Percentiles rank a stretch among this genome's conserved stretches.
phyloP scores from a whole-genome alignment of 768 basidiomycete species.

The Lactarius hatsudake region DNA sequence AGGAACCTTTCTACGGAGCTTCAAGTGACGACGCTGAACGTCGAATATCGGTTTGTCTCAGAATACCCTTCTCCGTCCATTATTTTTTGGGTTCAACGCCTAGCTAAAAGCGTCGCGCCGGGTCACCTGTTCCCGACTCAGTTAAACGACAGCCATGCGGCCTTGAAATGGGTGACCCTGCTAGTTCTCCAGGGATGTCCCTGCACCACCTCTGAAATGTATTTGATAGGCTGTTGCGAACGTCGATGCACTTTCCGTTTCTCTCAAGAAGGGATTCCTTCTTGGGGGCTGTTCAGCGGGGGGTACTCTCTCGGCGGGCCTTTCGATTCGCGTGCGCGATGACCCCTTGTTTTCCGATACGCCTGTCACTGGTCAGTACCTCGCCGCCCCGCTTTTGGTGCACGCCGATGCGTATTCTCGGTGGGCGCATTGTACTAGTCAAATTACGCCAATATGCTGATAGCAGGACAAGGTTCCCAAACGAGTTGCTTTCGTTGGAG shows the following conservation, averaged over 20 bases:
- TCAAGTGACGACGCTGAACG: slow-evolving; percentile 21
- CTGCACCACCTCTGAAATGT: too few relatives aligned
- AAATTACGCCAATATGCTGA: not conserved
- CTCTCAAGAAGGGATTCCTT: slow-evolving; percentile 30
- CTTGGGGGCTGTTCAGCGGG: slow-evolving; percentile 32
- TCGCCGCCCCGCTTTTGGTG: slow-evolving; percentile 28
- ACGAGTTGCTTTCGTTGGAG: slow-evolving; percentile 11
- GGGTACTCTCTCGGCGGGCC: slow-evolving; percentile 28
- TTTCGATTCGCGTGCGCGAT: slow-evolving; percentile 29
- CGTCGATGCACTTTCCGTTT: slow-evolving; percentile 17
- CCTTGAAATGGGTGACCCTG: slow-evolving; percentile 30
- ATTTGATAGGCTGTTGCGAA: slow-evolving; percentile 18
- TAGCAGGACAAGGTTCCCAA: not conserved
- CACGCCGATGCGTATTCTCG: slow-evolving; percentile 29
- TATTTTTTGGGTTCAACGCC: not conserved
- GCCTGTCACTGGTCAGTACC: slow-evolving; percentile 31
- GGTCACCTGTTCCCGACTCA: slow-evolving; percentile 28
- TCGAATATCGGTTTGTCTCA: slow-evolving; percentile 20
- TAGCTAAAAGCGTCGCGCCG: slow-evolving; percentile 19
- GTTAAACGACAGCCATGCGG: slow-evolving; percentile 29
- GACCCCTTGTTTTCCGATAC: slow-evolving; percentile 28
- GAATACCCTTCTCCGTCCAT: not conserved
- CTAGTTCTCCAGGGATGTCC: not conserved
- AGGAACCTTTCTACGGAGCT: slow-evolving; percentile 21
- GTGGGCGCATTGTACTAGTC: not conserved